phyloP scores from a whole-genome alignment of 2,329 filamentous ascomycete species.

The Aspergillus aculeatinus region DNA sequence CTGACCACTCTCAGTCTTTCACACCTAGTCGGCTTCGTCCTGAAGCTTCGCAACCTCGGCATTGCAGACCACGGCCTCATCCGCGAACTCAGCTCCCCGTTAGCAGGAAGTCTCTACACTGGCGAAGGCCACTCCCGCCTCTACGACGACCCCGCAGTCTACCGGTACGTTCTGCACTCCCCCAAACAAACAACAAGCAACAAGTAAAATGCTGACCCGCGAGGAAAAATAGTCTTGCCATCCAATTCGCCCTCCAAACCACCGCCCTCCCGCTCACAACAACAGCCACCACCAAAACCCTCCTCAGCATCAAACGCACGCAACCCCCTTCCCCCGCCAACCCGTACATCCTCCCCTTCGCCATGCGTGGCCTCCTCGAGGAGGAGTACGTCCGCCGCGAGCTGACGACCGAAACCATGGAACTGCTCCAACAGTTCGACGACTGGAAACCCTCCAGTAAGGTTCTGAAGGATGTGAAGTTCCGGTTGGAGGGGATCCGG shows the following conservation, averaged over 20 bases:
- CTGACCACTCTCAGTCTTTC: conserved; percentile 58
- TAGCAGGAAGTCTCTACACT: conserved; percentile 86
- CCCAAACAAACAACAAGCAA: too few relatives aligned
- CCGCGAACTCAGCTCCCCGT: conserved; percentile 79
- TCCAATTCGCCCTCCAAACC: conserved; percentile 73
- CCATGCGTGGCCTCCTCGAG: conserved; percentile 88
- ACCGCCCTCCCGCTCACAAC: conserved; percentile 51
- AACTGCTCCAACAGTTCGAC: conserved; percentile 84
- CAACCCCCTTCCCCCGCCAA: conserved; percentile 55
- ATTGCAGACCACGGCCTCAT: conserved; percentile 91
- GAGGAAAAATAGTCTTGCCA: conserved; percentile 56
- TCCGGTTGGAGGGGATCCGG: conserved; percentile 83
- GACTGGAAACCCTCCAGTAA: conserved; percentile 90
- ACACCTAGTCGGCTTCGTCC: conserved; percentile 85
- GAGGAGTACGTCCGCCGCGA: conserved; percentile 87
- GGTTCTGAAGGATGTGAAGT: conserved; percentile 92
- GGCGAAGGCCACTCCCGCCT: conserved; percentile 92
- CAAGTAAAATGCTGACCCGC: not conserved
- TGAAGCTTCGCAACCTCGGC: conserved; percentile 91
- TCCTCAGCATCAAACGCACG: conserved; percentile 54
- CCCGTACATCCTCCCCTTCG: conserved; percentile 90
- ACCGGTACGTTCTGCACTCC: conserved; percentile 57
- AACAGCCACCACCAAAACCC: too few relatives aligned
- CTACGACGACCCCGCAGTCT: conserved; percentile 85
- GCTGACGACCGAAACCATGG: conserved; percentile 70